Percentiles rank a stretch among this genome's conserved stretches.
These are phyloP conservation scores for Saitozyma podzolica DNA, from an alignment of 768 basidiomycete genomes.

Conservation along the genomic window DNA sequence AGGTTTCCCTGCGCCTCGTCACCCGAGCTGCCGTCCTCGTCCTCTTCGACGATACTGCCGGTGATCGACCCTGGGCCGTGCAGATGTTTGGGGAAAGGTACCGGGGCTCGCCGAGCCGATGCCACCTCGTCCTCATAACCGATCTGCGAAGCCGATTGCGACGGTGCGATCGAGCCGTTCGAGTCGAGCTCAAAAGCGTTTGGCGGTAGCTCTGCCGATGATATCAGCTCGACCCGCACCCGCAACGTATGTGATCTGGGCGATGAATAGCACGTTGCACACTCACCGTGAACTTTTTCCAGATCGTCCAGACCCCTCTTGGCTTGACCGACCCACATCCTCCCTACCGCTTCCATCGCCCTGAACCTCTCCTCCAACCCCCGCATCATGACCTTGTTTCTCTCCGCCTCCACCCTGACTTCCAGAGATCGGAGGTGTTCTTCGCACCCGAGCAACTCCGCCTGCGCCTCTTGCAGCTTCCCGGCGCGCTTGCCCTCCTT, in stretches of 20 bases:
- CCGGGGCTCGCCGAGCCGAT: constrained; percentile 12
- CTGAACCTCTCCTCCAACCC: constrained; percentile 50
- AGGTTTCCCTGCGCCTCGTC: constrained; percentile 37
- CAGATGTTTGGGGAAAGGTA: constrained; percentile 27
- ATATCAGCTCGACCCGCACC: neutral
- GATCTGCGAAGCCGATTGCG: constrained; percentile 51
- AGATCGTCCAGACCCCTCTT: constrained; percentile 46
- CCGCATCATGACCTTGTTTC: constrained; percentile 51
- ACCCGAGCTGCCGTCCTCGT: constrained; percentile 47
- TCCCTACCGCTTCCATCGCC: constrained; percentile 50
- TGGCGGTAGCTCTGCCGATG: constrained; percentile 27
- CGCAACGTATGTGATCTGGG: neutral
- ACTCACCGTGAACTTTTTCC: constrained; percentile 37
- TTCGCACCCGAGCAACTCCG: constrained; percentile 51
- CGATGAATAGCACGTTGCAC: neutral
- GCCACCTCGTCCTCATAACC: constrained; percentile 36
- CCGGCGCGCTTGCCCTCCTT: constrained; percentile 47
- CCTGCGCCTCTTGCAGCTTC: constrained; percentile 51
- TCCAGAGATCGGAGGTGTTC: constrained; percentile 49
- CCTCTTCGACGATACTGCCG: constrained; percentile 50
- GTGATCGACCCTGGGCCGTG: constrained; percentile 40
- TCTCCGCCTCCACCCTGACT: constrained; percentile 48
- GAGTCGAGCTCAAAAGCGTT: constrained; percentile 52
- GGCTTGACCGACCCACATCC: constrained; percentile 51
- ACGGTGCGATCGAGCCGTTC: constrained; percentile 51